Base-by-base conservation (phyloP, 805 yeast genomes). In the Saitoella complicata region DNA sequence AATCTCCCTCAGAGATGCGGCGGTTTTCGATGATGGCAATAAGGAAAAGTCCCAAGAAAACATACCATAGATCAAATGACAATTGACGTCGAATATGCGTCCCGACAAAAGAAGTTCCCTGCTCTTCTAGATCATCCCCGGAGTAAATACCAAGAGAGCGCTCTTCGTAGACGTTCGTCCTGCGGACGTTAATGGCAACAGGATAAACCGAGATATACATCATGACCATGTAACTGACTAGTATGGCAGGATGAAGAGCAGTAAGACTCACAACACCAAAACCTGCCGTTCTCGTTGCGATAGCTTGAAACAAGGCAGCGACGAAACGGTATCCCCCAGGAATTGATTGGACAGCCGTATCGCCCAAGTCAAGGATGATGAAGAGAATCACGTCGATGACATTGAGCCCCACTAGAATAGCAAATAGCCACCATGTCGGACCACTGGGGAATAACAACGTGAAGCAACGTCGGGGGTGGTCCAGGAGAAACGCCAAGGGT, bases 121-220 rank as follows among this genome's bases (percentile, higher is more conserved):
- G n/a, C n/a, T 31, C 30, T n/a, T 36, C 11, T 29, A 47, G 49
- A 13, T 31, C 46, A 21, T 48, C 53, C 7, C 46, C 49, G 7
- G 43, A 8, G 57, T 83, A 87, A 10, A 86, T 72, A n/a, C 98
- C 98, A 46, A 91, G 65, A 0, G 95, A 82, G 58, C 86, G 97
- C 56, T 91, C 98, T 60, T 91, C 98, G 64, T 91, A 91, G 44
- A 91, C 98, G 59, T 91, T 91, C n/a, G 98, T 88, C 60, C 96
- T 74, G 64, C 98, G 76, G 49, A 91, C 85, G 35, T 95, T 84
- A 51, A 91, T 91, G 32, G 97, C 98, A 54, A 91, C 66, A 1
- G 98, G 98, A 58, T 88, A 69, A 38, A 88, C 96, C 10, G 97
- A 88, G 31, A 91, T 86, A 64, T 91, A 91, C 98, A 91, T 91